phyloP scores from a whole-genome alignment of 768 basidiomycete species.

The Lactarius indigo region DNA sequence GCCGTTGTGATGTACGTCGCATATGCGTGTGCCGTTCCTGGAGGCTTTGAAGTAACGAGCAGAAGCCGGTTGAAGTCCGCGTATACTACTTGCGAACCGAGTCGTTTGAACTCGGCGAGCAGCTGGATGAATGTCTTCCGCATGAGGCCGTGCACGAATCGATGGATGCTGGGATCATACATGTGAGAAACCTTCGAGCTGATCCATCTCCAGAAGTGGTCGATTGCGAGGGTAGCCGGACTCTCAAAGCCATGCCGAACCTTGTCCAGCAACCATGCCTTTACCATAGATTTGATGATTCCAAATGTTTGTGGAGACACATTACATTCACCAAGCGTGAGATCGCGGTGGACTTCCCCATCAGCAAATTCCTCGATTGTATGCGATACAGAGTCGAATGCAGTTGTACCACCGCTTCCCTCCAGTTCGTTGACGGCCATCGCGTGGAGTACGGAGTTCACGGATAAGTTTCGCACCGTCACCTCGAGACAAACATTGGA shows the following conservation, averaged over 20 bases:
- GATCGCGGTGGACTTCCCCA: constrained; percentile 58
- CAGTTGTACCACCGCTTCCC: constrained; percentile 88
- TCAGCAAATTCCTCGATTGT: constrained; percentile 87
- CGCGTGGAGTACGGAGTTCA: constrained; percentile 92
- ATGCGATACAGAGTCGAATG: constrained; percentile 89
- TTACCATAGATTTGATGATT: constrained; percentile 84
- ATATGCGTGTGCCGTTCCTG: constrained; percentile 92
- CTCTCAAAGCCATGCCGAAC: constrained; percentile 63
- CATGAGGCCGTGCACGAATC: constrained; percentile 94
- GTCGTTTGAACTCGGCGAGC: constrained; percentile 91
- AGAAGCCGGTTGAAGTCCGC: constrained; percentile 91
- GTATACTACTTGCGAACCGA: constrained; percentile 90
- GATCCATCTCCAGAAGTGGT: constrained; percentile 99
- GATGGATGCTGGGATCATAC: constrained; percentile 90
- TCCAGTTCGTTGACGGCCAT: constrained; percentile 96
- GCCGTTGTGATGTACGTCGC: constrained; percentile 93
- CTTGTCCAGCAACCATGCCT: constrained; percentile 86
- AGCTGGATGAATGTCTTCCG: constrained; percentile 97
- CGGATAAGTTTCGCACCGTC: constrained; percentile 85
- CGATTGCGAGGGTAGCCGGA: constrained; percentile 68
- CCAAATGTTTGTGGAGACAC: constrained; percentile 84
- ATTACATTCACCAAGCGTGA: constrained; percentile 85
- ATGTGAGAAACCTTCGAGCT: constrained; percentile 79
- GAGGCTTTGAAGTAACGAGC: constrained; percentile 92
- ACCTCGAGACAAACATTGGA: constrained; percentile 91